Conservation (phyloP, 495 filamentous ascomycete species). For the Talaromyces stipitatus region DNA sequence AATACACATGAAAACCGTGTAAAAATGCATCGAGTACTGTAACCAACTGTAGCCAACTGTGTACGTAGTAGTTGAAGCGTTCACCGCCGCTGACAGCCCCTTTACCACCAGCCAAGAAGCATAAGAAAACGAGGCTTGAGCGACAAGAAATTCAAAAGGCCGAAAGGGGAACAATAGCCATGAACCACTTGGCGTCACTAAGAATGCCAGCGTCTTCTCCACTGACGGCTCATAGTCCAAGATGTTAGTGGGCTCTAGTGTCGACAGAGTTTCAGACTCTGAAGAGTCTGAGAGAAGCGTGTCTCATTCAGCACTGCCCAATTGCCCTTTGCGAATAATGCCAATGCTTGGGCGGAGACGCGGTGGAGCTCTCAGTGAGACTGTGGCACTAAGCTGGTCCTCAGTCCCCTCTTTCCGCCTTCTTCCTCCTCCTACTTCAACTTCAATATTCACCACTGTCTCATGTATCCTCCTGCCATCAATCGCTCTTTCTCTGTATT, state of each 20-base stretch:
- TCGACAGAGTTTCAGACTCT: background rate
- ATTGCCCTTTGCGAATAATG: background rate
- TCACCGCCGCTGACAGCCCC: background rate
- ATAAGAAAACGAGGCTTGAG: background rate
- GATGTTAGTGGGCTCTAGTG: background rate
- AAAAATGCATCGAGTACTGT: no score
- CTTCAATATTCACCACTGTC: background rate
- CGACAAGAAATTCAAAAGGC: no score
- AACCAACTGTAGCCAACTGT: no score
- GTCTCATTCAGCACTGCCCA: background rate
- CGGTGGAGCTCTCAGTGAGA: background rate
- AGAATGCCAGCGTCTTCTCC: background rate
- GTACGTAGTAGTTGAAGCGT: no score
- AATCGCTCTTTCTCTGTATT: background rate
- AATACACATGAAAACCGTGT: background rate
- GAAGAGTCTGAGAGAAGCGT: no score
- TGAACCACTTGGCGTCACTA: background rate
- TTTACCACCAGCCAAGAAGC: background rate
- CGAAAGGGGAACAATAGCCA: background rate
- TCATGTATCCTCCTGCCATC: background rate
- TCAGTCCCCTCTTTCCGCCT: background rate
- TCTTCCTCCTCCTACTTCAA: background rate
- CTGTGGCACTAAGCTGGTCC: background rate
- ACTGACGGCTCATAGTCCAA: background rate
- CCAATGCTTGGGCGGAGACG: background rate